Evolutionary conservation across 768 basidiomycete genomes (phyloP).

Genomic region (Hemileccinum impolitum): DNA sequence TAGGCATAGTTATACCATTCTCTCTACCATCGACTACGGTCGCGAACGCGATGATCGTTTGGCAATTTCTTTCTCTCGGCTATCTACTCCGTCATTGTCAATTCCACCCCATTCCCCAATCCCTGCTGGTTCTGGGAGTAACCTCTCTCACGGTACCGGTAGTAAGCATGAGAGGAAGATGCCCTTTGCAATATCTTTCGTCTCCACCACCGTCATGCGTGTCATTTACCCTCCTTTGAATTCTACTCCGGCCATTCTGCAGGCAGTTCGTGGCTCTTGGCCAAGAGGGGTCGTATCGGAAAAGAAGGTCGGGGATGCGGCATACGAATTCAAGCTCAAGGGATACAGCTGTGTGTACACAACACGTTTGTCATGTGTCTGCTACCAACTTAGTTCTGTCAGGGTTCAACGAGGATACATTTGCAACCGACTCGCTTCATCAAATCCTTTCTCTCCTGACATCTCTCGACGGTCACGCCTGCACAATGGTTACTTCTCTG

Average conservation of each 20-base stretch:
- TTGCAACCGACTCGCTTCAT: slow-evolving; percentile 66
- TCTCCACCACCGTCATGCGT: slow-evolving; percentile 62
- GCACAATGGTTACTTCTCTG: slow-evolving; percentile 64
- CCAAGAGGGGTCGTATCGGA: slow-evolving; percentile 76
- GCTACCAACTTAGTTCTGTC: slow-evolving; percentile 18
- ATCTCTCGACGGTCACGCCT: slow-evolving; percentile 65
- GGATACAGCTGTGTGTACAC: slow-evolving; percentile 67
- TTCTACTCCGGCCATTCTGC: slow-evolving; percentile 76
- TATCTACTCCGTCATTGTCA: slow-evolving; percentile 34
- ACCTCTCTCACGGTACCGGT: slow-evolving; percentile 36
- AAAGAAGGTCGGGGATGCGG: slow-evolving; percentile 67
- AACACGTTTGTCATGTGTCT: slow-evolving; percentile 10
- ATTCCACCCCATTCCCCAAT: slow-evolving; percentile 37
- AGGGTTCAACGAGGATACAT: slow-evolving; percentile 82
- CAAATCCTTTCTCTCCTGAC: slow-evolving; percentile 66
- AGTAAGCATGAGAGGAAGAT: slow-evolving; percentile 33
- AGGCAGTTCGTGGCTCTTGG: slow-evolving; percentile 75
- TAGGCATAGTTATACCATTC: slow-evolving; percentile 57
- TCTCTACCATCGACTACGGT: slow-evolving; percentile 75
- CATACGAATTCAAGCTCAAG: slow-evolving; percentile 78
- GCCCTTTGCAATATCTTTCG: slow-evolving; percentile 73
- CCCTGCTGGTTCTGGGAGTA: slow-evolving; percentile 37
- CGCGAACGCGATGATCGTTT: slow-evolving; percentile 72
- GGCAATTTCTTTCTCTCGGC: slow-evolving; percentile 65
- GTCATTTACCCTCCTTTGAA: slow-evolving; percentile 76